These are phyloP conservation scores for Plasmodium cynomolgi DNA, from an alignment of 169 alveolate genomes.

Conservation along the genomic window DNA sequence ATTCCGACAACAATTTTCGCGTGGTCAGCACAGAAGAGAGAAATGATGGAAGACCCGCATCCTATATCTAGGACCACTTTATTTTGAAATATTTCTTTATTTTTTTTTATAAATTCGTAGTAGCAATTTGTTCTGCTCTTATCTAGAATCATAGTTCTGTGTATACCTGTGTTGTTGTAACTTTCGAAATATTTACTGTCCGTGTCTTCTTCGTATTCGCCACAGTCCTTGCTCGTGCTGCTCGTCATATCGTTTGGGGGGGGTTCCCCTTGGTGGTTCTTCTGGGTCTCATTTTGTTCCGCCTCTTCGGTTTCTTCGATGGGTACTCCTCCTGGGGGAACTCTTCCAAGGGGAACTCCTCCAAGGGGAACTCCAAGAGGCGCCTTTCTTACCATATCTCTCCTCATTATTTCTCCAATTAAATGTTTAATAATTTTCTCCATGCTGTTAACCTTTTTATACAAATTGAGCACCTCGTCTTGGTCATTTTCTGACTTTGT, in stretches of 20 bases:
- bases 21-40: conserved; percentile 94
- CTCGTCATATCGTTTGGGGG: background rate
- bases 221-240: background rate
- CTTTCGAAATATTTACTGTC: conserved; percentile 90
- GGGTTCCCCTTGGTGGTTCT: background rate
- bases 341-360: background rate
- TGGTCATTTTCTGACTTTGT: conserved; percentile 25
- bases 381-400: conserved; percentile 23
- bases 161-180: conserved; percentile 91
- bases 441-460: conserved; percentile 61
- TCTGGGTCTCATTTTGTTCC: background rate
- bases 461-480: conserved; percentile 32
- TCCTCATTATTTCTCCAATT: conserved; percentile 39
- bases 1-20: conserved; percentile 88
- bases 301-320: background rate
- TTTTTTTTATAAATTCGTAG: conserved; percentile 88
- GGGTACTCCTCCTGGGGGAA: background rate
- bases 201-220: background rate
- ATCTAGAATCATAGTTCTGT: conserved; percentile 95
- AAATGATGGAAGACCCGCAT: conserved; percentile 96
- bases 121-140: conserved; percentile 92
- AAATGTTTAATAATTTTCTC: conserved; percentile 64
- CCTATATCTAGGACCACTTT: conserved; percentile 97
- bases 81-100: conserved; percentile 85
- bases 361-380: background rate